phyloP scores from a whole-genome alignment of 768 basidiomycete genomes.

The Amanita inopinata region DNA sequence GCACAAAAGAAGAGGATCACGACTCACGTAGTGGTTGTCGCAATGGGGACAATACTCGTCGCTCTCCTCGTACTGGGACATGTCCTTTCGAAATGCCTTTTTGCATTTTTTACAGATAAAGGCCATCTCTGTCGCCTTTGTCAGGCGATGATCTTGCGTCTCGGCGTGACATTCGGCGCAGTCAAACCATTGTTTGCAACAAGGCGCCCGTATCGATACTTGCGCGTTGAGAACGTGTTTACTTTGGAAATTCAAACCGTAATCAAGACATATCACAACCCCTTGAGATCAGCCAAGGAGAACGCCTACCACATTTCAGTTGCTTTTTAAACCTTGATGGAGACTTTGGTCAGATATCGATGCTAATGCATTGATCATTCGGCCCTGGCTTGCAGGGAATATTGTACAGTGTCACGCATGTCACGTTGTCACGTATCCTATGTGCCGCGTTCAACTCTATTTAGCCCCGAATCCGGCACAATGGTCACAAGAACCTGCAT shows the following conservation, averaged over 20 bases:
- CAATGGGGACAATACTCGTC: conserved; percentile 98
- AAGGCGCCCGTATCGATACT: conserved; percentile 91
- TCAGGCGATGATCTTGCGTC: conserved; percentile 59
- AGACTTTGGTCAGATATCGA: no score
- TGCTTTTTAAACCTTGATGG: no score
- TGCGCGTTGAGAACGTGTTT: conserved; percentile 97
- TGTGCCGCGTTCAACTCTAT: no score
- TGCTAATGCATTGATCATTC: no score
- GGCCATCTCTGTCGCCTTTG: conserved; percentile 61
- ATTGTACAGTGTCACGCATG: no score
- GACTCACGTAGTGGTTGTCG: conserved; percentile 94
- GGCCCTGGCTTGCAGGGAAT: no score
- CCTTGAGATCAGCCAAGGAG: no score
- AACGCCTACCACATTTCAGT: no score
- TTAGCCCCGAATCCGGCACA: no score
- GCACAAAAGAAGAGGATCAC: background rate
- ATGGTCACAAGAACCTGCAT: no score
- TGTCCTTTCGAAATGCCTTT: conserved; percentile 95
- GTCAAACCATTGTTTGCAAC: conserved; percentile 98
- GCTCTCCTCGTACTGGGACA: conserved; percentile 85
- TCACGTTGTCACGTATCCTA: no score
- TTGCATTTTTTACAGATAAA: conserved; percentile 49
- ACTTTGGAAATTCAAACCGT: conserved; percentile 28
- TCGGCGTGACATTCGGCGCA: conserved; percentile 95
- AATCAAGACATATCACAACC: background rate